Base-by-base conservation (phyloP, 1,284 basidiomycete species). In the Clitocybe nebularis region DNA sequence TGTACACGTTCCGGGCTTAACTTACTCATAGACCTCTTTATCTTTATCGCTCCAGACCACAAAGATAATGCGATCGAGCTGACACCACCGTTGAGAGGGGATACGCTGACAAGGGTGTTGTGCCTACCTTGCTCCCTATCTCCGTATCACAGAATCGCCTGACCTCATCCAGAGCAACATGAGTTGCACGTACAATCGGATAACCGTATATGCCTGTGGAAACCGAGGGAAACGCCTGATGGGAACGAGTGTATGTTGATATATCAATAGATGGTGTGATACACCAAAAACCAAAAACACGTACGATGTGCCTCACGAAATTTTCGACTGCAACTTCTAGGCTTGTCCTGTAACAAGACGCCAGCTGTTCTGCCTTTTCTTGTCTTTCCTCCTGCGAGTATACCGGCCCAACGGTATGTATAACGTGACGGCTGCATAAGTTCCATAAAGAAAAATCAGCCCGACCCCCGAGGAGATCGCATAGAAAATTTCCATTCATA, bases 361-460 rank as follows among this genome's bases (percentile, higher is more conserved):
- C 68, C 2, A 98, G 74, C 45, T 75, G 69, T 41, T 61, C 51
- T 5, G 78, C 78, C 37, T 75, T 77, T 32, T 63, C 57, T 11
- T 75, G 70, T 2, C 56, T 61, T 1, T 72, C 58, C 1, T 52
- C 49, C 0, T 51, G 43, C 0, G 69, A 70, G 58, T 92, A 95
- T 2, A 93, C 63, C 0, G 93, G 93, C 7, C 94, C 94, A 17
- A 96, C 93, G 1, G 95, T 84, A 57, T 97, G 95, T 13, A 96
- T 90, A 43, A 97, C 72, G 49, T 84, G 73, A 44, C 77, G 79
- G 13, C 85, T 76, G 67, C 55, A 22, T 23, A 5, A n/a, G 20
- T 10, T 11, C 20, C n/a, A 19, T 19, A n/a, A 4, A 36, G 23
- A 21, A 4, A n/a, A 38, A n/a, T n/a, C n/a, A n/a, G n/a, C n/a